Evolutionary conservation across 2,329 filamentous ascomycete species (phyloP), one percentile per base, ranked within the genome.

Genomic region (Cladosporium austrohemisphaericum): DNA sequence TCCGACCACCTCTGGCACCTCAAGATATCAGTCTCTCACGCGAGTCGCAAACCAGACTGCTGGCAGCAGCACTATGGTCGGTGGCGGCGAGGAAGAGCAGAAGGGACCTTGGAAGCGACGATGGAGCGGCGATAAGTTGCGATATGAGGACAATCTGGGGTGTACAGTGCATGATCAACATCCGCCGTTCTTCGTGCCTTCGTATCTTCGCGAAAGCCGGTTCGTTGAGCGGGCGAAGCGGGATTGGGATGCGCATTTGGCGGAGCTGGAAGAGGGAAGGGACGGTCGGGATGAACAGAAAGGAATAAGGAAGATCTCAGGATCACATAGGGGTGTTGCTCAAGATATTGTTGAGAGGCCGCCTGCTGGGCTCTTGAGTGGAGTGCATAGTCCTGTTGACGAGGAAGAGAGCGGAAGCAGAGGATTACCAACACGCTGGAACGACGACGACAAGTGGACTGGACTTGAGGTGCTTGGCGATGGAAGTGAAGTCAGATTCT

Each of bases 391-490:
- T n/a, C n/a, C 19, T 14, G 13, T 5, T n/a, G 33, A 20, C 16
- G 44, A 47, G 6, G 44, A 47, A 2, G 33, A 20, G 11, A 0
- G 68, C 74, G 1, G 62, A 71, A 28, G 55, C 60, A 28, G 80
- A 85, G 29, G 80, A 86, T 75, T 97, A 55, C 93, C 93, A 14
- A 83, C 85, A 3, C 80, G 78, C 61, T 97, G 90, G 91, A 94
- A 83, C 59, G 84, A 83, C 40, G 75, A 79, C 25, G 90, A 96
- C 66, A 91, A 88, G 67, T 83, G 81, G 58, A 68, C 69, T 23
- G 81, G 81, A 2, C 72, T 97, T 37, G 91, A 96, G 58, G 73
- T 97, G 10, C 72, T 85, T 25, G 76, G 77, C 3, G 83, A 89
- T 58, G 89, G 88, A 1, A 74, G 84, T 44, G 85, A 92, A 60